Base-by-base conservation (phyloP, 257 asterid genomes). In the Rubia yunnanensis region DNA sequence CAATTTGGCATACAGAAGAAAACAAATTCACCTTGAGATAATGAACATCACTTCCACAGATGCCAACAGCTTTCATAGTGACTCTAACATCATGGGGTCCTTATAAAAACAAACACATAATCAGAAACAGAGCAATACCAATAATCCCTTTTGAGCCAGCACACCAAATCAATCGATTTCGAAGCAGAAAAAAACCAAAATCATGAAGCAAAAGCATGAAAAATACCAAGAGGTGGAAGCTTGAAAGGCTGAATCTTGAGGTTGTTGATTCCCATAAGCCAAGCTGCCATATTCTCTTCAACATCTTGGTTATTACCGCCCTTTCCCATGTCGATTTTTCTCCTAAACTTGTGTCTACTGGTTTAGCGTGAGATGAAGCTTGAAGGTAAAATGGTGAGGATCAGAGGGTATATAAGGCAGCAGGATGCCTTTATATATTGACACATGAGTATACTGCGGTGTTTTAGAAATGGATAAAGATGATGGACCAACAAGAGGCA, bases 21-120 rank as follows among this genome's bases (percentile, higher is more conserved):
- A 15, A 48, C 30, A 30, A n/a, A 34, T 44, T 61, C 46, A 91
- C 96, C 98, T 86, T 92, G 83, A 88, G 92, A 76, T 81, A 86
- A 74, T 88, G 96, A 78, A 92, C 99, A 80, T 92, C 99, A 80
- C 99, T 92, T 76, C 99, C 99, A 80, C 99, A 92, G 55, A 92
- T 92, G 52, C 98, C 98, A 67, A 92, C 96, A 74, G 98, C 96
- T 80, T 92, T 92, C 91, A 92, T 92, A 70, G 88, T 80, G 75
- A 92, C 84, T 80, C 87, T 85, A 70, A 86, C 96, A 82, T 92
- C 98, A 72, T 79, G 89, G 61, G 96, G 81, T n/a, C 98, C 96
- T 92, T 63, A 34, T 44, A 56, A 31, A 63, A 36, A 9, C 36
- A 41, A 5, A 20, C 41, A 58, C 48, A 24, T 7, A 65, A 58